These are phyloP conservation scores for Davidsoniella eucalypti DNA, from an alignment of 2,329 filamentous ascomycete genomes.

Conservation along the genomic window DNA sequence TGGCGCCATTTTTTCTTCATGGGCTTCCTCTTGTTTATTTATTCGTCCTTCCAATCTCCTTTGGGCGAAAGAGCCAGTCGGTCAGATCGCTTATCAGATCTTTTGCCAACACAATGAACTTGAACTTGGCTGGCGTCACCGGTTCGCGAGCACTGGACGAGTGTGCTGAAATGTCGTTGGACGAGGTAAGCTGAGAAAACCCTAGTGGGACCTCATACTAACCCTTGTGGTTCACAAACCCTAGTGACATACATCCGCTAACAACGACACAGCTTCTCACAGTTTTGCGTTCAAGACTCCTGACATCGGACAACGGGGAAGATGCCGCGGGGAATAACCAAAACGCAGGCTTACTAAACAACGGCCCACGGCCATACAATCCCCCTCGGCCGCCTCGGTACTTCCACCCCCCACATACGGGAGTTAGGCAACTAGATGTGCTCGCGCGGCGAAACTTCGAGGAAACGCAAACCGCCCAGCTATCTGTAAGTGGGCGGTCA, in stretches of 20 bases:
- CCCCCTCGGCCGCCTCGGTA: neutral
- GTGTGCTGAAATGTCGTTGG: slow-evolving; percentile 39
- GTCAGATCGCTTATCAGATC: neutral
- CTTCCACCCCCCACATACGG: slow-evolving; percentile 19
- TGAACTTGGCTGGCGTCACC: slow-evolving; percentile 24
- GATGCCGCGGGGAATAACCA: neutral
- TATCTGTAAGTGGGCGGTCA: slow-evolving; percentile 35
- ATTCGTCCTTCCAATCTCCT: neutral
- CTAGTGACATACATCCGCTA: slow-evolving; percentile 15
- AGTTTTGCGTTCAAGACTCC: slow-evolving; percentile 14
- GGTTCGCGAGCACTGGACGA: slow-evolving; percentile 37
- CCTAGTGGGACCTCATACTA: slow-evolving; percentile 7
- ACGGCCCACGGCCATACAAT: no score
- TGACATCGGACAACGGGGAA: neutral
- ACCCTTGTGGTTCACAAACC: slow-evolving; percentile 16
- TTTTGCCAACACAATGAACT: slow-evolving; percentile 10
- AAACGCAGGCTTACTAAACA: no score
- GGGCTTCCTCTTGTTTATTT: neutral
- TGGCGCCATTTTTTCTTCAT: slow-evolving; percentile 33
- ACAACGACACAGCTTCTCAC: slow-evolving; percentile 11
- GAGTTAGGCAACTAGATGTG: slow-evolving; percentile 29
- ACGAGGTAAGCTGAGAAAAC: slow-evolving; percentile 33
- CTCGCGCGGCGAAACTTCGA: slow-evolving; percentile 31
- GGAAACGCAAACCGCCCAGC: slow-evolving; percentile 28
- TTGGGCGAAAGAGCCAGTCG: neutral